Evolutionary conservation across 306 rosid genomes (phyloP), one percentile per base, ranked within the genome.

Genomic region (Gleditsia sinensis): DNA sequence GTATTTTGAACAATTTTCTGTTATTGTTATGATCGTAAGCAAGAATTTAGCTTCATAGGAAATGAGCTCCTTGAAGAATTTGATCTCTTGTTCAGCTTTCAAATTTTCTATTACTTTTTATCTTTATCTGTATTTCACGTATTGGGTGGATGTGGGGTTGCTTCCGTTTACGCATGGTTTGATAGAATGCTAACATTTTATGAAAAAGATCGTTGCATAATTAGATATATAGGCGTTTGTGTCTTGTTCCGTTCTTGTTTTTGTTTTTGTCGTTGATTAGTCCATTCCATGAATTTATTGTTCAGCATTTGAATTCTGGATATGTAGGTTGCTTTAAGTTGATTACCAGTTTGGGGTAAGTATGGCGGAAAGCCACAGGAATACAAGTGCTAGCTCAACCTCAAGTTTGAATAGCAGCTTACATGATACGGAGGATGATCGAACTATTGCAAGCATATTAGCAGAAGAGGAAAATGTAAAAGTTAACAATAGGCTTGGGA

Each of bases 361-460:
- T 37, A 92, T 95, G 98, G 78, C 77, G 54, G 92, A 84, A 80
- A 84, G 55, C 75, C 80, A 80, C 46, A 84, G 93, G 77, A 86
- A 82, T 80, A 83, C 78, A 71, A 92, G 97, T 83, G 92, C 82
- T n/a, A 91, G 98, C 72, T 94, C 98, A 2, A 94, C 96, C 86
- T 94, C 99, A 20, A 95, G 99, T 79, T 88, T 86, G 80, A 81
- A 72, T 75, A 88, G 96, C 78, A 86, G 92, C 79, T 59, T 83
- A 21, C 93, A 74, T 25, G 96, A 92, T 19, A 90, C 97, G 8
- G 97, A 94, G 86, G 97, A 94, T 84, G 99, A 94, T 27, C 96
- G 81, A 48, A 82, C 96, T 21, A 87, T 94, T 83, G 99, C 99
- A 4, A 83, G 77, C 49, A 83, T 92, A 69, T 87, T 92, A 64